Evolutionary conservation across 805 yeast genomes (phyloP), one percentile per base, ranked within the genome.

Genomic region (Tetrapisispora fleetii): DNA sequence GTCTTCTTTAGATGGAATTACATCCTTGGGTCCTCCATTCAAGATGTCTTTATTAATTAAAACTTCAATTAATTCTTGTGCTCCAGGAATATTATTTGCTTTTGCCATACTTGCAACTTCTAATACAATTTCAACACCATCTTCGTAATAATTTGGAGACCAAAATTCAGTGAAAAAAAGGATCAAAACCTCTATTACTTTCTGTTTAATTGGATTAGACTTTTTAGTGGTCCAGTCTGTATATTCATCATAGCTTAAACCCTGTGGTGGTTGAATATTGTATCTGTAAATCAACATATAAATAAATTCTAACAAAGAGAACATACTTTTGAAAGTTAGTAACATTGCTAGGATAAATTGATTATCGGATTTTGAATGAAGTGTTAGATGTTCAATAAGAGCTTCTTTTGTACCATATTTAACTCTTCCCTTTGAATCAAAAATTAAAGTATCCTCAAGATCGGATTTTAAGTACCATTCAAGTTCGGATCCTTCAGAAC

Each of bases 331-430:
- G 64, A 87, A 87, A 1, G 91, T 80, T 16, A 79, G 66, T 50
- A 88, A 67, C 68, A 89, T 78, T 0, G 87, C 75, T 5, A 80
- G 69, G 55, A 80, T 81, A 67, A 80, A 88, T 19, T 73, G 71
- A 2, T 80, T 73, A 57, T 80, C 84, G 14, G 74, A 64, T 37
- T 72, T 64, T 40, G 75, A 77, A 58, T 87, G 93, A 58, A 81
- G 83, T 0, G 95, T 86, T 50, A 89, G 70, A 62, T 84, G 85
- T 46, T 87, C 82, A 3, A 90, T 74, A 43, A 90, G 68, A 0
- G 95, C 93, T 40, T 77, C 80, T 40, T 78, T 74, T 0, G 93
- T 78, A 4, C 95, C 96, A 40, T 95, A 96, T 62, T 83, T 83
- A 37, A 88, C 74, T 46, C 72, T 72, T 1, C 88, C 91, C 50